Conservation (phyloP, 352 stramenopile genomes). For the Globisporangium barbulae region DNA sequence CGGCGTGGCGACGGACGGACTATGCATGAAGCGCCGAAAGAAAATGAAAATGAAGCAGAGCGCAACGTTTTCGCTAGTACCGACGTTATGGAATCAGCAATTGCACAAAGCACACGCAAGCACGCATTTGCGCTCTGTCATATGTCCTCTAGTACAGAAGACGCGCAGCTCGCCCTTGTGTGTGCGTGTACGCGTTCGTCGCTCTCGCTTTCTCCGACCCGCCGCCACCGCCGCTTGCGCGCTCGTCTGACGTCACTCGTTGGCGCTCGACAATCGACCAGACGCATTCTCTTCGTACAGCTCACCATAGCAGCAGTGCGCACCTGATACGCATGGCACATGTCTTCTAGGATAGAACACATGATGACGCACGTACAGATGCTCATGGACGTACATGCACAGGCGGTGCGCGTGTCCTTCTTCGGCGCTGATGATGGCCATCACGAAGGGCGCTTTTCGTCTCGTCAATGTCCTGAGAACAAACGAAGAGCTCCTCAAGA, state of each 20-base stretch:
- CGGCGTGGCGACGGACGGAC: too few species aligned
- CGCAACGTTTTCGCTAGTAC: not conserved
- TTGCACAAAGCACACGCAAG: not conserved
- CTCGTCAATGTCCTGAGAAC: constrained; percentile 8
- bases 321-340: not conserved
- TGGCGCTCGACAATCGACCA: not conserved
- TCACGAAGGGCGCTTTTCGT: constrained; percentile 7
- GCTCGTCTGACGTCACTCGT: constrained; percentile 6
- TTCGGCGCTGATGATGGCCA: constrained; percentile 4
- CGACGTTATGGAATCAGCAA: not conserved
- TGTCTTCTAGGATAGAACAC: not conserved
- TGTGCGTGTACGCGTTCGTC: not conserved
- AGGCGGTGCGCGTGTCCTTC: not conserved
- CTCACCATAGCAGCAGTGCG: not conserved
- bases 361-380: not conserved
- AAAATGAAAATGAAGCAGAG: not conserved
- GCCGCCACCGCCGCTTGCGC: not conserved
- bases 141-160: too few species aligned
- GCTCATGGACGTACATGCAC: not conserved
- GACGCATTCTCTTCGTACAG: not conserved
- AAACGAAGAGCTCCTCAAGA: constrained; percentile 9
- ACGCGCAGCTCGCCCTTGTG: not conserved
- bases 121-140: not conserved
- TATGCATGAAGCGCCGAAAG: not conserved
- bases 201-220: not conserved